Evolutionary conservation across 305 asterid genomes (phyloP), one percentile per base, ranked within the genome.

Genomic region (Plantago rigida): DNA sequence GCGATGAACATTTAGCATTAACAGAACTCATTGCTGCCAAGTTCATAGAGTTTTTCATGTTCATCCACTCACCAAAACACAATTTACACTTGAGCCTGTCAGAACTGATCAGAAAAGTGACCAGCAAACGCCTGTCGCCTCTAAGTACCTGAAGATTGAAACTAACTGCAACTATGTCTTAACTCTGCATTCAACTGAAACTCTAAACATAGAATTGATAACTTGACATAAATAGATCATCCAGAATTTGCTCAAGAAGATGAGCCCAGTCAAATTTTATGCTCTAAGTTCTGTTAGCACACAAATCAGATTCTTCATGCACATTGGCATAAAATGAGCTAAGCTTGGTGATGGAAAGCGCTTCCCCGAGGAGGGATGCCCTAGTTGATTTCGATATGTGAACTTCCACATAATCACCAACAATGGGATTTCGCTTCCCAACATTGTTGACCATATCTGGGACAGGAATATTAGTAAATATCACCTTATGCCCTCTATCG

Each of bases 401-500:
- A 70, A 86, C 95, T 80, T 86, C 94, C 42, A 91, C 96, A 71
- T 61, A 87, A 74, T 91, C 95, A 45, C 98, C 98, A 31, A 80
- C 71, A 62, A 65, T 67, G 47, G 98, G 94, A 54, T 68, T 84
- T 48, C 96, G 77, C 42, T 68, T 72, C 53, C 78, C 81, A 63
- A 59, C 77, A 57, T 76, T 78, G 67, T 80, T 75, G 68, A 61
- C 73, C 69, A 51, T 82, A 67, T 86, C 93, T 4, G 83, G 84
- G 63, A 91, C 63, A 13, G 84, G 84, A 64, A 78, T 67, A 57
- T 67, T 79, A 42, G 69, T 39, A 64, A 91, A 86, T 24, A 80
- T 77, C 49, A 91, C 96, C 73, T 96, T 80, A 73, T 91, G 98
- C 69, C 95, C 94, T 72, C 96, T 76, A 50, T 91, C 95, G 11